Percentiles rank a stretch among this genome's conserved stretches.
phyloP scores from a whole-genome alignment of 139 green algal species.

The Picocystis salinarum region DNA sequence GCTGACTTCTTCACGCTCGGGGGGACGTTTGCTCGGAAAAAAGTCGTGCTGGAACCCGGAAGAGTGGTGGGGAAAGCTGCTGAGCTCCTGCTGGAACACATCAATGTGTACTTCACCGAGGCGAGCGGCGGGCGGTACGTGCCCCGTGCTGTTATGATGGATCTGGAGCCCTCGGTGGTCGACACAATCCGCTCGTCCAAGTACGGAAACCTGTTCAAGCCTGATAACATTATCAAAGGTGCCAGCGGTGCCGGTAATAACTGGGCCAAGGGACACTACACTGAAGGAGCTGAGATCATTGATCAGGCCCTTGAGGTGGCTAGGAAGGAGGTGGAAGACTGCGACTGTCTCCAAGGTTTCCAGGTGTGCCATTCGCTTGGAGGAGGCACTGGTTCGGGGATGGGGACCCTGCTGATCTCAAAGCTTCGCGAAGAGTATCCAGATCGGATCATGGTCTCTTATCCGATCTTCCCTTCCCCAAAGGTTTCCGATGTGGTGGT shows the following conservation, averaged over 20 bases:
- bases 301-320: conserved; percentile 96
- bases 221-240: conserved; percentile 96
- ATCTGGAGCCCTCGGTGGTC: conserved; percentile 95
- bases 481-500: conserved; percentile 99
- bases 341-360: conserved; percentile 87
- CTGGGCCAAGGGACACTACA: conserved; percentile 99
- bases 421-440: conserved; percentile 97
- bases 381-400: conserved; percentile 89
- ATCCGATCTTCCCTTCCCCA: conserved; percentile 95
- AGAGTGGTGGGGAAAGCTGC: conserved; percentile 37
- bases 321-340: conserved; percentile 94
- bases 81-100: conserved; percentile 95
- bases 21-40: no score
- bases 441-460: conserved; percentile 98
- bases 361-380: not conserved
- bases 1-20: no score
- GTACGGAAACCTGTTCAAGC: conserved; percentile 35
- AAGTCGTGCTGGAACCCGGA: no score
- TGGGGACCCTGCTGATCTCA: conserved; percentile 94
- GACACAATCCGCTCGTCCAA: conserved; percentile 12
- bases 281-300: conserved; percentile 93
- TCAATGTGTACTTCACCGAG: conserved; percentile 99
- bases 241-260: conserved; percentile 96
- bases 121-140: conserved; percentile 93
- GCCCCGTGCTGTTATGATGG: conserved; percentile 88